Percentiles rank a stretch among this genome's conserved stretches.
phyloP scores from a whole-genome alignment of 2,329 filamentous ascomycete species.

The Fonsecaea pugnacius region DNA sequence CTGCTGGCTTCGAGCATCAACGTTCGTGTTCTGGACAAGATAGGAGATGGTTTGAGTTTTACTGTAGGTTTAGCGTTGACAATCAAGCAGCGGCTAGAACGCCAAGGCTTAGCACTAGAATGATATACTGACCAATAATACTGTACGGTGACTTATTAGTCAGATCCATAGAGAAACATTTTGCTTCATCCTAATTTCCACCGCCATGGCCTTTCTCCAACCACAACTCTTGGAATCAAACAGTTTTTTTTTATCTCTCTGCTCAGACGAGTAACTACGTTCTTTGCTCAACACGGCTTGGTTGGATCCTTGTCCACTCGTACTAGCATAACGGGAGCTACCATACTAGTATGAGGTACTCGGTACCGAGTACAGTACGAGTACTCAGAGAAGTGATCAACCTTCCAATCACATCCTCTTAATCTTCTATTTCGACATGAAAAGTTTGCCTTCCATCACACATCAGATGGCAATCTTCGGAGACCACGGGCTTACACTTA shows the following conservation, averaged over 20 bases:
- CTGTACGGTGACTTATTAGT: no score
- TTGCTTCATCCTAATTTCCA: neutral
- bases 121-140: neutral
- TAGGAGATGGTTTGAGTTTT: slow-evolving; percentile 7
- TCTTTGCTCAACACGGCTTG: neutral
- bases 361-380: no score
- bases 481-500: neutral
- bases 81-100: slow-evolving; percentile 17
- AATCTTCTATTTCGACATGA: neutral
- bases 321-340: neutral
- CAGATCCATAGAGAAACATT: neutral
- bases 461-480: neutral
- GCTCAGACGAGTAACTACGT: neutral
- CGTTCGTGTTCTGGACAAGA: slow-evolving; percentile 1
- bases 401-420: slow-evolving; percentile 1
- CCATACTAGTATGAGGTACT: neutral
- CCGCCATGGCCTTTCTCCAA: neutral
- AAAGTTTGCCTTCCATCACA: neutral
- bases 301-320: neutral
- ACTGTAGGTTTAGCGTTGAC: neutral
- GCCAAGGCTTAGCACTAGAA: slow-evolving; percentile 8
- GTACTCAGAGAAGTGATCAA: neutral
- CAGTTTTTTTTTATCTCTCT: neutral
- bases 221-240: neutral
- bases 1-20: neutral